phyloP scores from a whole-genome alignment of 805 yeast genomes.

The Schizosaccharomyces octosporus region DNA sequence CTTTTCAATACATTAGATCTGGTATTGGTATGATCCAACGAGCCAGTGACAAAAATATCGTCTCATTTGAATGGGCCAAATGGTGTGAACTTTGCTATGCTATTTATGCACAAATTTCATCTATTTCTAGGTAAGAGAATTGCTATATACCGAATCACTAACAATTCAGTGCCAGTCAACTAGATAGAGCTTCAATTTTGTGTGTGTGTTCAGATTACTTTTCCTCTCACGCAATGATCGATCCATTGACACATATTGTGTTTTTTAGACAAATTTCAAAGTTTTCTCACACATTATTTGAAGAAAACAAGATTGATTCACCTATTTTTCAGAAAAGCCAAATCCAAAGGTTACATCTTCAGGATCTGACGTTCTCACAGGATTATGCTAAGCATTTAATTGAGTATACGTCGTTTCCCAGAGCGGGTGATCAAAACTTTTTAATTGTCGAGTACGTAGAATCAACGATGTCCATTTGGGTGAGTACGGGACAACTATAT shows the following conservation, averaged over 20 bases:
- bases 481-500: not conserved
- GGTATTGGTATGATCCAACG: not conserved
- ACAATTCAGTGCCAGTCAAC: not conserved
- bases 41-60: not conserved
- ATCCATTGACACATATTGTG: not conserved
- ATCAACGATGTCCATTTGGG: not conserved
- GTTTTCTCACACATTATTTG: not conserved
- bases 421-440: not conserved
- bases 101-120: not conserved
- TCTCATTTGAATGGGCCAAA: not conserved
- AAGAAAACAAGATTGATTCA: not conserved
- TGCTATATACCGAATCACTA: too few relatives aligned
- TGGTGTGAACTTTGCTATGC: not conserved
- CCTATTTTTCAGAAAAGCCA: not conserved
- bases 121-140: not conserved
- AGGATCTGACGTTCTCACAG: not conserved
- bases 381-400: not conserved
- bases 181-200: not conserved
- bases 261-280: not conserved
- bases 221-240: not conserved
- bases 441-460: not conserved
- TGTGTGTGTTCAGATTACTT: not conserved
- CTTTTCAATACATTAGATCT: not conserved
- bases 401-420: not conserved
- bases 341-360: not conserved